These are phyloP conservation scores for Colletotrichum tabaci DNA, from an alignment of 2,329 filamentous ascomycete species.

Conservation along the genomic window DNA sequence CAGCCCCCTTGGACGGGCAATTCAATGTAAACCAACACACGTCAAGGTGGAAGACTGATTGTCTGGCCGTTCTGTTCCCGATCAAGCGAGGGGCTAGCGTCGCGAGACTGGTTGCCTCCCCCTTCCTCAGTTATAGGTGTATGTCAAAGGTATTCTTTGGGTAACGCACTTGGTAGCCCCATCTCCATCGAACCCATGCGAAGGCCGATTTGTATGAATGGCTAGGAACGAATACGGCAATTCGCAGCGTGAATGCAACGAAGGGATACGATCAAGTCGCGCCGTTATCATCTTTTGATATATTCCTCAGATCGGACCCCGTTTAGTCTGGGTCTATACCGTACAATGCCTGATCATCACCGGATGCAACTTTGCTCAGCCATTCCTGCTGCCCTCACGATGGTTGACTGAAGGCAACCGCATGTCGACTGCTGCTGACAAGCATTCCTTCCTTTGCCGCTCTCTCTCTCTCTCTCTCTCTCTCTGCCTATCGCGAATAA, in stretches of 20 bases:
- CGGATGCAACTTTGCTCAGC: not conserved
- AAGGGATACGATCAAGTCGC: not conserved
- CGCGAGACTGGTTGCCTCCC: too few relatives aligned
- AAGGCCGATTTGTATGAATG: not conserved
- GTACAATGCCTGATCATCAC: not conserved
- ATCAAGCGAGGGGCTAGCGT: not conserved
- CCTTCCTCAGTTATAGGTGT: too few relatives aligned
- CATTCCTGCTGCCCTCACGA: slow-evolving; percentile 16
- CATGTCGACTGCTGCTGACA: not conserved
- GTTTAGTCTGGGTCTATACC: not conserved
- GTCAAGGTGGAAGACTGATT: not conserved
- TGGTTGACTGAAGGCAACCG: not conserved
- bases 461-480: not conserved
- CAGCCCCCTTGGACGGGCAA: not conserved
- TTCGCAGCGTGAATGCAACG: not conserved
- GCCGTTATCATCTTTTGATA: slow-evolving; percentile 6
- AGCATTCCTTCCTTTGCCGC: not conserved
- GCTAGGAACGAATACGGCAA: too few relatives aligned
- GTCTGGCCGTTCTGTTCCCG: not conserved
- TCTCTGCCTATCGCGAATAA: not conserved
- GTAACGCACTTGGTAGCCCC: too few relatives aligned
- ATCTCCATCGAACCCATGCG: not conserved
- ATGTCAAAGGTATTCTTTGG: too few relatives aligned
- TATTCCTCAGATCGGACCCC: slow-evolving; percentile 1
- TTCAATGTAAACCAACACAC: too few relatives aligned